Base-by-base conservation (phyloP, 257 asterid genomes). In the Solanum bulbocastanum region DNA sequence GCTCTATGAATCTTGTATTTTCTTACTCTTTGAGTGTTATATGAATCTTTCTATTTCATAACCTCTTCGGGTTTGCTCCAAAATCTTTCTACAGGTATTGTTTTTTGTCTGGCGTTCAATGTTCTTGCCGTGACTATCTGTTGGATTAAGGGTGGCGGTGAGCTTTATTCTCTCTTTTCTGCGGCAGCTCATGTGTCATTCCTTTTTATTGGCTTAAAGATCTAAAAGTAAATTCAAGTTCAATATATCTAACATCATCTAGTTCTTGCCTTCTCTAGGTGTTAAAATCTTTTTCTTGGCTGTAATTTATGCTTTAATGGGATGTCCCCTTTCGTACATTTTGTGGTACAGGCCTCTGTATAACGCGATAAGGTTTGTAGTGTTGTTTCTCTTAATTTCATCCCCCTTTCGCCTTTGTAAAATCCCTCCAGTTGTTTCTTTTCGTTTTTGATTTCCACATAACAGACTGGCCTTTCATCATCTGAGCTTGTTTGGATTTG, bases 311-410 rank as follows among this genome's bases (percentile, higher is more conserved):
- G 96, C 96, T 56, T 83, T 97, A 87, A 88, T 87, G 92, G 99
- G 99, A 86, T 91, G 95, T 89, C 99, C 99, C 75, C 91, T 95
- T 74, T 97, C 99, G 22, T 97, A 94, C 89, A 94, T 95, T 89
- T 92, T 97, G 73, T 97, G 99, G 98, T 96, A 96, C 95, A 92
- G 96, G 92, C 99, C 99, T 42, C 89, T 97, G 89, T 97, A 97
- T 91, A 95, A 95, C 27, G 99, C 98, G 84, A 92, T 96, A 96
- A 94, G 99, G 99, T 96, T 90, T 83, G 52, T 84, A 35, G 37
- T 35, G 87, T 87, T 83, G 83, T 85, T 42, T 78, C 84, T n/a
- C 79, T 49, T 87, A 60, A 72, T 40, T 74, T 84, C 56, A 4
- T 66, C n/a, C 46, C 3, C 44, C 30, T 68, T 40, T 36, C 10